A percentile compares a stretch with the other conserved stretches of the same genome.
These are phyloP conservation scores for Penicillium simplicissimum DNA, from an alignment of 495 filamentous ascomycete genomes.

Conservation along the genomic window DNA sequence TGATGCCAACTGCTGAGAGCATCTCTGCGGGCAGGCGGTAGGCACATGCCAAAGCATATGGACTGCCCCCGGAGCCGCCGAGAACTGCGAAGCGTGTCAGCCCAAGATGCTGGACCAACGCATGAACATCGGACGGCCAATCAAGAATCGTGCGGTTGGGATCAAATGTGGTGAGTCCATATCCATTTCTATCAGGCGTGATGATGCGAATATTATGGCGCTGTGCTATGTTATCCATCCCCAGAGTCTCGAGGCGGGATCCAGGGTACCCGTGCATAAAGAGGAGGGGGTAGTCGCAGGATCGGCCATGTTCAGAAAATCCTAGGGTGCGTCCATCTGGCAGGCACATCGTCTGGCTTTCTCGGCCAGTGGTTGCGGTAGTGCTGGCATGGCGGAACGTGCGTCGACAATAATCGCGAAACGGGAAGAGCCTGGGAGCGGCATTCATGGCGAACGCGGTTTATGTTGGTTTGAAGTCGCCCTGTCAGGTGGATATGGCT, in stretches of 20 bases:
- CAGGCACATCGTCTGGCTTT: slow-evolving; percentile 35
- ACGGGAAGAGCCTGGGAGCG: not conserved
- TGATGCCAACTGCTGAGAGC: slow-evolving; percentile 35
- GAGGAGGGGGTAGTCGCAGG: slow-evolving; percentile 31
- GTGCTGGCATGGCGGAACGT: slow-evolving; percentile 1
- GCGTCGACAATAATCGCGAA: not conserved
- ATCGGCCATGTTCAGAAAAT: slow-evolving; percentile 44
- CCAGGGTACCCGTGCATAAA: slow-evolving; percentile 49
- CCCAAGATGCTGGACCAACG: slow-evolving; percentile 36
- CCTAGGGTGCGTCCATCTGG: slow-evolving; percentile 40
- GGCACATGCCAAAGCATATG: slow-evolving; percentile 50
- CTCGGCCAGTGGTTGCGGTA: not conserved
- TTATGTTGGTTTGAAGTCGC: not conserved
- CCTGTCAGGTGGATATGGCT: not conserved
- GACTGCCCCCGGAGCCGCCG: slow-evolving; percentile 48
- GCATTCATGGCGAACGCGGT: not conserved
- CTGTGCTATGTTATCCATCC: slow-evolving; percentile 25
- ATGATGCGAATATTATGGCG: slow-evolving; percentile 39
- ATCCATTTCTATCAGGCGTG: slow-evolving; percentile 44
- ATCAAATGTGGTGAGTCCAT: slow-evolving; percentile 43
- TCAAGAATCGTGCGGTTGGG: slow-evolving; percentile 37
- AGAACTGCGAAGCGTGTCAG: slow-evolving; percentile 41
- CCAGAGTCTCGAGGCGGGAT: slow-evolving; percentile 43
- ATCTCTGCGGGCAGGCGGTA: slow-evolving; percentile 31
- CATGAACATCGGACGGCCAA: slow-evolving; percentile 42